Base-by-base conservation (phyloP, 108 stramenopile species). In the Nitzschia putrida region DNA sequence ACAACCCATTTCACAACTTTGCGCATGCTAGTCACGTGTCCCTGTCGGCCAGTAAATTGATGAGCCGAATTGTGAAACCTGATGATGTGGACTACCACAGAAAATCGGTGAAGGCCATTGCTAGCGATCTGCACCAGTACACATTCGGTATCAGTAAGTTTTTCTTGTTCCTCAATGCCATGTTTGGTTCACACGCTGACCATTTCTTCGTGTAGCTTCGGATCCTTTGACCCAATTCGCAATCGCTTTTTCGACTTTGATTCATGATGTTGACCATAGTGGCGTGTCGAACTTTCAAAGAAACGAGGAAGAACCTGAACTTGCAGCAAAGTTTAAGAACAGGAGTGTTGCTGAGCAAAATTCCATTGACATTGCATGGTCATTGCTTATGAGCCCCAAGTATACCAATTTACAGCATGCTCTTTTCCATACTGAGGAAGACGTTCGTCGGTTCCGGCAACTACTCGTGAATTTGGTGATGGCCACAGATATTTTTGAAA, bases 1-100 rank as follows among this genome's bases (percentile, higher is more conserved):
- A 72, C 39, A 85, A 85, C 20, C 79, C 80, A 4, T 88, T 88
- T 57, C 88, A 88, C 66, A 84, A 83, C 51, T 85, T 88, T 59
- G 82, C 82, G 45, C 87, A 88, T 52, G 80, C 80, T 16, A 57
- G 61, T 37, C 87, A 88, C 65, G 87, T 88, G 7, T 79, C 80
- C 3, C 69, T 71, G 66, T 68, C 71, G 25, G 73, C 74, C 1
- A 67, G 49, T 52, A 80, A 80, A 40, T 47, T 80, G 6, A 43
- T 80, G 22, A 61, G 51, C 24, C 59, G 72, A 18, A 80, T 80
- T 43, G 68, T 74, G 14, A 68, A 44, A 23, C 78, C 78, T 38
- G 68, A 68, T 37, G 44, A 68, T 42, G 60, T 80, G 57, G 56
- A 78, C 47, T 78, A 64, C 23, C 58, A 72, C 21, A n/a, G 71